These are phyloP conservation scores for Leucoagaricus sp. DNA, from an alignment of 1,284 basidiomycete species.

Conservation along the genomic window DNA sequence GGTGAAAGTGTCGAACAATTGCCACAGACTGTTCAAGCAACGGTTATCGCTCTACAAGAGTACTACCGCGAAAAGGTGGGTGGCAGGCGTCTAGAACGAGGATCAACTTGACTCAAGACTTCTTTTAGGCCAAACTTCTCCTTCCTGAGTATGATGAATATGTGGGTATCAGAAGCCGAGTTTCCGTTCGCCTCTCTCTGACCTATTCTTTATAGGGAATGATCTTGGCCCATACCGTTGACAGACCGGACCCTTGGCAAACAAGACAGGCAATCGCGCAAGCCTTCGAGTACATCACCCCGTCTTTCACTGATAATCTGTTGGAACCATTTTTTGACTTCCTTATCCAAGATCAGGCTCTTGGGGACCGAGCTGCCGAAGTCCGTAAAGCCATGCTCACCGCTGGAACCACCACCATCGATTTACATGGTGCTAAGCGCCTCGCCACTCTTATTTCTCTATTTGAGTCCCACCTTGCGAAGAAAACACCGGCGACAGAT, in stretches of 20 bases:
- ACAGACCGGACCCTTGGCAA: slow-evolving; percentile 92
- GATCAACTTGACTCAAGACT: not conserved
- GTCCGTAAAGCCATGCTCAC: slow-evolving; percentile 89
- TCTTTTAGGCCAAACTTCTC: slow-evolving; percentile 72
- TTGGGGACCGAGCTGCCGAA: slow-evolving; percentile 84
- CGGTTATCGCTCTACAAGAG: slow-evolving; percentile 57
- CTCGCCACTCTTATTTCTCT: slow-evolving; percentile 80
- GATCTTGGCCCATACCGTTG: slow-evolving; percentile 88
- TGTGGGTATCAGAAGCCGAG: slow-evolving; percentile 47
- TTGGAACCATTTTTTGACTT: slow-evolving; percentile 88
- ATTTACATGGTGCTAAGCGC: slow-evolving; percentile 77
- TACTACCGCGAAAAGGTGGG: slow-evolving; percentile 84
- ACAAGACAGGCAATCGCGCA: slow-evolving; percentile 78
- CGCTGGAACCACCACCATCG: slow-evolving; percentile 84
- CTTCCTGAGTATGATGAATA: slow-evolving; percentile 91
- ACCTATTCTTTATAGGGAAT: slow-evolving; percentile 68
- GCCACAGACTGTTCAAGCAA: slow-evolving; percentile 61
- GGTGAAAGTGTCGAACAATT: slow-evolving; percentile 78
- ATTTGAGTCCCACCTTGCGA: slow-evolving; percentile 82
- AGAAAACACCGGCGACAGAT: slow-evolving; percentile 66
- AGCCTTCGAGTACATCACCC: slow-evolving; percentile 73
- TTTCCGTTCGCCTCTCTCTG: not conserved
- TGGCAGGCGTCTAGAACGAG: slow-evolving; percentile 1
- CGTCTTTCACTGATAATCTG: slow-evolving; percentile 63
- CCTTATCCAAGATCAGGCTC: slow-evolving; percentile 81